Evolutionary conservation across 345 rosid genomes (phyloP).

Genomic region (Euphorbia lathyris): DNA sequence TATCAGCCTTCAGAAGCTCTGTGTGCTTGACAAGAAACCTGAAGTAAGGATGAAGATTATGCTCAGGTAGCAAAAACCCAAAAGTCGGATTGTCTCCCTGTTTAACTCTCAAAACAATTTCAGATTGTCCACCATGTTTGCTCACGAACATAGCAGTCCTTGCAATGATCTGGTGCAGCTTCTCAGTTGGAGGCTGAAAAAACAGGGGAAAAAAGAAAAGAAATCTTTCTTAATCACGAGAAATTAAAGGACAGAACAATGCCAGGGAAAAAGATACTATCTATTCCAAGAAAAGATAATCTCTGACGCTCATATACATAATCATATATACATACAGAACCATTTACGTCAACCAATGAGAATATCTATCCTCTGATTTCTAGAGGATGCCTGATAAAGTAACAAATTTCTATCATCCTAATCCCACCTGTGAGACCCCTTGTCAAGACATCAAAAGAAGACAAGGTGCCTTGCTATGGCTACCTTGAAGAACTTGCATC

Average conservation of each 20-base stretch:
- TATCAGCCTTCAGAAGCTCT: conserved; percentile 46
- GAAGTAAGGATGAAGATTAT: conserved; percentile 70
- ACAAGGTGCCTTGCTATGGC: conserved; percentile 83
- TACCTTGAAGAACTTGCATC: conserved; percentile 68
- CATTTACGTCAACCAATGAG: conserved; percentile 58
- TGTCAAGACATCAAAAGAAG: conserved; percentile 90
- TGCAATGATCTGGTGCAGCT: conserved; percentile 88
- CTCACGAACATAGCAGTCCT: conserved; percentile 81
- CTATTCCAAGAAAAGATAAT: conserved; percentile 20
- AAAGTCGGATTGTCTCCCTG: conserved; percentile 94
- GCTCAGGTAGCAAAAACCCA: conserved; percentile 93
- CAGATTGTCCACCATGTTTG: conserved; percentile 88
- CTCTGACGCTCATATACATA: conserved; percentile 43
- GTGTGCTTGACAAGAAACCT: conserved; percentile 84
- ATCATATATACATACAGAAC: conserved; percentile 39
- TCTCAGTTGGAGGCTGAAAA: conserved; percentile 88
- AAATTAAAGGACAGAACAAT: conserved; percentile 6
- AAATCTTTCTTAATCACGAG: conserved; percentile 25
- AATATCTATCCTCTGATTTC: conserved; percentile 56
- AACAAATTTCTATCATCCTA: conserved; percentile 67
- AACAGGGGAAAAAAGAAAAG: conserved; percentile 10
- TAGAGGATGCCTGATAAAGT: conserved; percentile 49
- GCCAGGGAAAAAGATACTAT: conserved; percentile 22
- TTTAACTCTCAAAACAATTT: conserved; percentile 92
- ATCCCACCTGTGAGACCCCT: conserved; percentile 96